Evolutionary conservation across 441 rosid genomes (phyloP).

Genomic region (Eutrema salsugineum): DNA sequence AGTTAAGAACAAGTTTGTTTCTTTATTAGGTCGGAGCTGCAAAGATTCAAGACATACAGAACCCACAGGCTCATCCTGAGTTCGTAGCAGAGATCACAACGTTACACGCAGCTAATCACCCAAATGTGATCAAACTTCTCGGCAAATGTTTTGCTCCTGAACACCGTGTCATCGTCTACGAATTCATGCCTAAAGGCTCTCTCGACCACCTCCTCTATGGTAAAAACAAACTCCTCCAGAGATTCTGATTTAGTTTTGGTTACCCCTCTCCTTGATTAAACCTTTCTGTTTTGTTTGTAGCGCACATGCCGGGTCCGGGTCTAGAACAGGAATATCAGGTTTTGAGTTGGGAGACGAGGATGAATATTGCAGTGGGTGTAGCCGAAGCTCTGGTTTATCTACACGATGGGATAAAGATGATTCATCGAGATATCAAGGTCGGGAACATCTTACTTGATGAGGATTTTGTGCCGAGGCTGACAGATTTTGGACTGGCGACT

Average conservation of each 20-base stretch:
- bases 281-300: background rate
- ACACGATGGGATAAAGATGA: background rate
- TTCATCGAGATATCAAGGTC: slow-evolving; percentile 15
- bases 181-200: slow-evolving; percentile 16
- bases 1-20: background rate
- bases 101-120: slow-evolving; percentile 7
- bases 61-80: background rate
- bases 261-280: background rate
- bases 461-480: slow-evolving; percentile 10
- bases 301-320: background rate
- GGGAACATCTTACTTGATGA: slow-evolving; percentile 10
- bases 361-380: slow-evolving; percentile 14
- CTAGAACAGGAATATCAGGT: background rate
- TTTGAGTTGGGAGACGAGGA: slow-evolving; percentile 12
- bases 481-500: slow-evolving; percentile 21
- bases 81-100: slow-evolving; percentile 13
- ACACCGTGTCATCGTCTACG: slow-evolving; percentile 1
- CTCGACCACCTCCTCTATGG: slow-evolving; percentile 2
- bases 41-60: background rate
- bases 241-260: background rate
- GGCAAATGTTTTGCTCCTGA: background rate
- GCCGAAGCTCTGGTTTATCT: slow-evolving; percentile 8
- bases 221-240: background rate
- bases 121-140: slow-evolving; percentile 15
- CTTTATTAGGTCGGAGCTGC: slow-evolving; percentile 17